phyloP scores from a whole-genome alignment of 192 early-diverging fungal species.

The Endogone sp. region DNA sequence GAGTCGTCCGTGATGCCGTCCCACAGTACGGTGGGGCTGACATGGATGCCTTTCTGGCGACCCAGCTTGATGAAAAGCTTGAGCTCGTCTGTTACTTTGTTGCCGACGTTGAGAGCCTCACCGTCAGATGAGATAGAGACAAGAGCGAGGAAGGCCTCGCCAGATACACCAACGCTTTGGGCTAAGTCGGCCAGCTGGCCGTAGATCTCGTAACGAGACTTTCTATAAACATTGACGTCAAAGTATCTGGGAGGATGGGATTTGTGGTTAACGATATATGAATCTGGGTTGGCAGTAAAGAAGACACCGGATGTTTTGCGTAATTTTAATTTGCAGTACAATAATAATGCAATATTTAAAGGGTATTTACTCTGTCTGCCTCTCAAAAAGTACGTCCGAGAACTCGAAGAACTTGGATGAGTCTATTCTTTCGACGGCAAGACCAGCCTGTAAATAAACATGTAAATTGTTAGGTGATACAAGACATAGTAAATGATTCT shows the following conservation, averaged over 20 bases:
- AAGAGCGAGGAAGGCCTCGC: conserved; percentile 37
- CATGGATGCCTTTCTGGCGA: conserved; percentile 72
- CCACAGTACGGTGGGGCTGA: conserved; percentile 68
- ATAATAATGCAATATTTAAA: not conserved
- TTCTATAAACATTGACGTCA: conserved; percentile 58
- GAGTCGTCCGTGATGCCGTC: conserved; percentile 61
- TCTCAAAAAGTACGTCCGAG: conserved; percentile 51
- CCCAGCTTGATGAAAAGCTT: conserved; percentile 65
- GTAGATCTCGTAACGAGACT: conserved; percentile 53
- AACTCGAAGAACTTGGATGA: conserved; percentile 47
- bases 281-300: not conserved
- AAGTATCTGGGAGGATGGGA: conserved; percentile 38
- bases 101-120: conserved; percentile 60
- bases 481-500: not conserved
- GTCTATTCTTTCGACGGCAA: conserved; percentile 64
- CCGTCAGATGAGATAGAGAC: conserved; percentile 36
- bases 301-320: too few species aligned
- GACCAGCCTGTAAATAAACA: conserved; percentile 40
- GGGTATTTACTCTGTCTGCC: conserved; percentile 47
- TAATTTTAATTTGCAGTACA: too few species aligned
- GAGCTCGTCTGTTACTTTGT: conserved; percentile 62
- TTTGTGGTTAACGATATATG: not conserved
- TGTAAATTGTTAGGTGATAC: not conserved
- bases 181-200: conserved; percentile 47
- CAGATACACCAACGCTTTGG: conserved; percentile 34